These are phyloP conservation scores for Trypanosoma lewisi DNA, from an alignment of 208 protist genomes.

Conservation along the genomic window DNA sequence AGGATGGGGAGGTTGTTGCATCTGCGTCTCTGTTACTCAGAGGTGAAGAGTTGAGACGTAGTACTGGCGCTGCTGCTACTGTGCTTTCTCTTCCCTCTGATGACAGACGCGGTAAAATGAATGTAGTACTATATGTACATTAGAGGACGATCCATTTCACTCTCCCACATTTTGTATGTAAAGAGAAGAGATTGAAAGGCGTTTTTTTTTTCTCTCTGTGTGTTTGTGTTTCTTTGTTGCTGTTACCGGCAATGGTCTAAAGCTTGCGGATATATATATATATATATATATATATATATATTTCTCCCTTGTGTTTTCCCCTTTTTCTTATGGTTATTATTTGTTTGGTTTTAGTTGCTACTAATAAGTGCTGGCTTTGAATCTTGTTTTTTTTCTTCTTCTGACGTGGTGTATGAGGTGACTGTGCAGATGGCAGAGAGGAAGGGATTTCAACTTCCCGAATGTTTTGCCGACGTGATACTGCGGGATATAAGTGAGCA, in stretches of 20 bases:
- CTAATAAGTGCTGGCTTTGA: not conserved
- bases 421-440: conserved; percentile 10
- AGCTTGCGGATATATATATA: not conserved
- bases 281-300: conserved; percentile 6
- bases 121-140: conserved; percentile 24
- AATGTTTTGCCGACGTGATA: conserved; percentile 31
- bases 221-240: conserved; percentile 4
- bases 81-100: conserved; percentile 26
- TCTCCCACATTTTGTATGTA: not conserved
- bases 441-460: conserved; percentile 13
- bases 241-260: too few relatives aligned
- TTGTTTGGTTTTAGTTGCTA: not conserved
- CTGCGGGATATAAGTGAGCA: conserved; percentile 39
- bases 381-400: conserved; percentile 4
- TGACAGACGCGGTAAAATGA: conserved; percentile 21
- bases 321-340: conserved; percentile 1
- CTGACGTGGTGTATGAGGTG: too few relatives aligned
- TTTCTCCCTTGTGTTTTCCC: not conserved
- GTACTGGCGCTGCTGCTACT: conserved; percentile 5
- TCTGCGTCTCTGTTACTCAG: conserved; percentile 28
- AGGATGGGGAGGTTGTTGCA: conserved; percentile 17
- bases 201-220: conserved; percentile 8
- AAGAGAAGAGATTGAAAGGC: not conserved
- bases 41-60: conserved; percentile 1
- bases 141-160: not conserved